Evolutionary conservation across 1,284 basidiomycete species (phyloP).

Genomic region (Bjerkandera adusta): DNA sequence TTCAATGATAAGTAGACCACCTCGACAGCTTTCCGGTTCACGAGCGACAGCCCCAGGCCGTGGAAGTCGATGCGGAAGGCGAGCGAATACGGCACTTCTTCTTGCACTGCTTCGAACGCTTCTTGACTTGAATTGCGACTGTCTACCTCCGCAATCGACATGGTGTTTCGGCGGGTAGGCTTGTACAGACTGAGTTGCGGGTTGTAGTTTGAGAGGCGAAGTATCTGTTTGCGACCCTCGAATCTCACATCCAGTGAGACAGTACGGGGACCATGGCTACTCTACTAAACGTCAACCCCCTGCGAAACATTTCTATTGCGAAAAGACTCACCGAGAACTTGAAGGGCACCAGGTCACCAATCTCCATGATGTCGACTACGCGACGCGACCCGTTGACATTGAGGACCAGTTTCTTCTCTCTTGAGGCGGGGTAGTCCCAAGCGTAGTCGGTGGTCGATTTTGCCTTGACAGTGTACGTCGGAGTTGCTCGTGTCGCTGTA

Average conservation of each 20-base stretch:
- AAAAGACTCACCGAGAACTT: conserved; percentile 67
- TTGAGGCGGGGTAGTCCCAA: conserved; percentile 92
- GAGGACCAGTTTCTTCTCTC: conserved; percentile 81
- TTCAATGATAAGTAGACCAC: conserved; percentile 88
- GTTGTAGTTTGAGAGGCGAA: conserved; percentile 88
- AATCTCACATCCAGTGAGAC: conserved; percentile 94
- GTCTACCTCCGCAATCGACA: conserved; percentile 62
- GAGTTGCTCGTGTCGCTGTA: conserved; percentile 33
- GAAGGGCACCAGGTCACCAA: conserved; percentile 91
- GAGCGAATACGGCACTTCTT: conserved; percentile 69
- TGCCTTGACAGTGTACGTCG: conserved; percentile 57
- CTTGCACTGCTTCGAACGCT: conserved; percentile 87
- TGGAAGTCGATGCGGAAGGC: conserved; percentile 79
- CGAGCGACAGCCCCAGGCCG: conserved; percentile 90
- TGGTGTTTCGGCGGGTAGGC: conserved; percentile 58
- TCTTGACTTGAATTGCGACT: conserved; percentile 69
- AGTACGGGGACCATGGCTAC: conserved; percentile 51
- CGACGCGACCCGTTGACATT: conserved; percentile 64
- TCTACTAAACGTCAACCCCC: conserved; percentile 33
- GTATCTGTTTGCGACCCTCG: conserved; percentile 83
- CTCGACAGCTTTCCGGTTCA: conserved; percentile 88
- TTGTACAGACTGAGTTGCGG: conserved; percentile 90
- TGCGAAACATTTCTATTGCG: conserved; percentile 9
- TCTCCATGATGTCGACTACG: conserved; percentile 92
- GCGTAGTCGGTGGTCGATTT: conserved; percentile 72